Evolutionary conservation across 1,284 basidiomycete genomes (phyloP).

Genomic region (Leccinum cinnamomeum): DNA sequence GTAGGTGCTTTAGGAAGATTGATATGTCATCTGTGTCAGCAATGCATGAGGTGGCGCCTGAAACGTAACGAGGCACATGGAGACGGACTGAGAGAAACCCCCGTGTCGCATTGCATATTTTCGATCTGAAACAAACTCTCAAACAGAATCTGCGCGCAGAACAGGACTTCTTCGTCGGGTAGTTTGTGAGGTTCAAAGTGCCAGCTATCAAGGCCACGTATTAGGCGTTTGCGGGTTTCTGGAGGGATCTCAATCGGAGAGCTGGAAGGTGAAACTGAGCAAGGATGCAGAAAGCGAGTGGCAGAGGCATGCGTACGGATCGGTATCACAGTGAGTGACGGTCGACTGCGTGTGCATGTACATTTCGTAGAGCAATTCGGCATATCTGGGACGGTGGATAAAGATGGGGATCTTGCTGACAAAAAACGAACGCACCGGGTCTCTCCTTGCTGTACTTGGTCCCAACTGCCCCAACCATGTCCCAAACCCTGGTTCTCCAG

Average conservation of each 20-base stretch:
- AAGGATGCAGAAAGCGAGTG: constrained; percentile 1
- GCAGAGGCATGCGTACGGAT: constrained; percentile 40
- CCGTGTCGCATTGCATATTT: constrained; percentile 67
- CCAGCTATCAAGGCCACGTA: constrained; percentile 74
- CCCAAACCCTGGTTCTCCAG: constrained; percentile 62
- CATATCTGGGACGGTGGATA: constrained; percentile 45
- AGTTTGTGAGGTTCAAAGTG: constrained; percentile 85
- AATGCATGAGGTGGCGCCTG: constrained; percentile 20
- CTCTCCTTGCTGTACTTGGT: constrained; percentile 50
- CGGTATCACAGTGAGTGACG: constrained; percentile 58
- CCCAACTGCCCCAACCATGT: constrained; percentile 74
- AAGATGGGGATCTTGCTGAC: constrained; percentile 3
- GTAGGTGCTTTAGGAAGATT: constrained; percentile 76
- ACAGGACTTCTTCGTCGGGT: constrained; percentile 75
- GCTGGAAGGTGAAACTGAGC: constrained; percentile 33
- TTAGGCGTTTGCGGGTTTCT: constrained; percentile 51
- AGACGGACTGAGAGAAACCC: constrained; percentile 65
- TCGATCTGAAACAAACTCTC: constrained; percentile 71
- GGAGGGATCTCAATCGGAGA: constrained; percentile 36
- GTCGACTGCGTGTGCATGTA: constrained; percentile 73
- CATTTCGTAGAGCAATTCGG: constrained; percentile 82
- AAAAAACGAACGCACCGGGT: constrained; percentile 50
- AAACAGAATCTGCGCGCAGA: constrained; percentile 79
- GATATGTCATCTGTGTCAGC: constrained; percentile 61
- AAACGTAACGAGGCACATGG: constrained; percentile 22